Base-by-base conservation (phyloP, 2,329 filamentous ascomycete species). In the Pleoardoris graminearum region DNA sequence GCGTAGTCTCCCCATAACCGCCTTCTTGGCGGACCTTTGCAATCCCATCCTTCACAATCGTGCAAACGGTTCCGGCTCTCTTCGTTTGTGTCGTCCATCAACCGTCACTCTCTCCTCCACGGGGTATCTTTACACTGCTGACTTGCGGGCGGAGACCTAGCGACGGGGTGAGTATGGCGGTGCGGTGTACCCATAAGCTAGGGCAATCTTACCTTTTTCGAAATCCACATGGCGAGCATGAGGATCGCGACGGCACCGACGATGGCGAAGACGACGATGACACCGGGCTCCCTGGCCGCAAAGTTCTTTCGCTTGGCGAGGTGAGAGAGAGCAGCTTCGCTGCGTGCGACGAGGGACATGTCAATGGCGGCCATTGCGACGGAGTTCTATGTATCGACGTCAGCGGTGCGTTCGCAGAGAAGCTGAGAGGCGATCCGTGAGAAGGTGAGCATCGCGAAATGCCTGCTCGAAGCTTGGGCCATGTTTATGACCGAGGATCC, bases 221-320 rank as follows among this genome's bases (percentile, higher is more conserved):
- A 76, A 55, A 81, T 62, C 65, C 81, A 79, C 35, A 86, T 75
- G 44, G 65, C 61, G 50, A 79, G 57, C 43, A 87, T 67, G 22
- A 82, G 78, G 54, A 79, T 50, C 33, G 55, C 77, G 59, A 87
- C 80, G 54, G 84, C 62, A 64, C 82, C 82, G 69, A 85, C 76
- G 61, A 87, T 83, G 70, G 75, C 78, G 72, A 87, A 84, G 51
- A 87, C 84, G 58, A 86, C 75, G 45, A 87, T 77, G 57, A 86
- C 82, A 70, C 84, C 84, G 38, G 80, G 77, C 65, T 87, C 81
- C 27, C 72, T 63, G 55, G 71, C 61, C 21, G 84, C 82, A 80
- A 82, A 87, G 76, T 85, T 83, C 51, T 68, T 65, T 73, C 84
- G 79, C 76, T 80, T 84, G 65, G 75, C 67, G 56, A 85, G 62